Evolutionary conservation across 2,329 filamentous ascomycete genomes (phyloP), one percentile per base, ranked within the genome.

Genomic region (Mycosphaerella arachidis): DNA sequence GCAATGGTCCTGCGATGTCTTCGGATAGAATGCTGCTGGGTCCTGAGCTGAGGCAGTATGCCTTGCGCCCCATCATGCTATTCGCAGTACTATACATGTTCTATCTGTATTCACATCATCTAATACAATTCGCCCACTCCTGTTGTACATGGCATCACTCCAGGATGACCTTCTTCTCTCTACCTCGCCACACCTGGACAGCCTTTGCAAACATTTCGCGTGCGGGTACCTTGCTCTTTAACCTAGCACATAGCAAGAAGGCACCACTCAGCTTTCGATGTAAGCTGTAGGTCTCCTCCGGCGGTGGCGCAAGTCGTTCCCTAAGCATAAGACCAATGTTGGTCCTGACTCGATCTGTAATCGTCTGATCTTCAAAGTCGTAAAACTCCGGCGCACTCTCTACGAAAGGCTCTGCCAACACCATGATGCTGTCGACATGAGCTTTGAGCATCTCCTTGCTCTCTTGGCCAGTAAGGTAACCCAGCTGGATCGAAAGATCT

Each of bases 221-320:
- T 68, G 93, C 97, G 59, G 81, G 81, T 2, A 99, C 92, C 64
- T 85, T 83, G 73, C 91, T 96, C 3, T 91, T 92, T 61, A 99
- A 74, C 66, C 86, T 84, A 0, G 94, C 92, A 74, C 94, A 99
- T 18, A 99, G 80, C 70, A 99, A 76, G 73, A 99, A 99, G 0
- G 94, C 95, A 0, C 94, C 94, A 73, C 92, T 96, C 57, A 99
- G 78, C 78, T 99, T 99, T 62, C 94, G 85, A 76, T 99, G 94
- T 70, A 99, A 77, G 73, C 89, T 93, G 72, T 99, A 99, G 55
- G 94, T 99, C 81, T 99, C 94, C 77, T 99, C 95, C 0, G 94
- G 94, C 27, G 95, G 94, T 27, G 94, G 93, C 16, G 91, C 86
- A 20, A 99, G 78, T 37, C 94, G 80, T 79, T 99, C 94, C 58